Base-by-base conservation (phyloP, 1,284 basidiomycete genomes). In the Fistulinella cinereoalba region DNA sequence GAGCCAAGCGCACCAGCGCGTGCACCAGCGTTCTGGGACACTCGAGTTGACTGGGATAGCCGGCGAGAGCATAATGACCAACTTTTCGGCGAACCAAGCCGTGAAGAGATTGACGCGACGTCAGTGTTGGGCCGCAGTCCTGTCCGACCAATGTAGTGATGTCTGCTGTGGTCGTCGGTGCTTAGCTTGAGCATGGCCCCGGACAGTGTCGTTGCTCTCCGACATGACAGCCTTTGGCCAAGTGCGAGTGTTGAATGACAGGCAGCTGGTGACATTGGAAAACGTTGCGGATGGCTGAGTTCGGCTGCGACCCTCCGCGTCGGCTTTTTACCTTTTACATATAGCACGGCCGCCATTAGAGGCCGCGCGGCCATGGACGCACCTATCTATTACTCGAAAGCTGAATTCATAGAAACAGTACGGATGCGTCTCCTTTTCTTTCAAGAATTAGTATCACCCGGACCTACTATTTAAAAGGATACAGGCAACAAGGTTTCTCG, bases 401-500 rank as follows among this genome's bases (percentile, higher is more conserved):
- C 80, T 25, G 88, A 90, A 65, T 90, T 83, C 65, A 90, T 90
- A 37, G 88, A 90, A 70, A 90, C 87, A 51, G 86, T 88, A 68
- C 53, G 76, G 23, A 37, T 11, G 49, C 8, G 15, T 29, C 27
- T 19, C 21, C 15, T 25, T 46, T 11, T 24, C 24, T n/a, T 23
- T 16, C n/a, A n/a, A n/a, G n/a, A n/a, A n/a, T n/a, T 36, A 5
- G 37, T 21, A 28, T 34, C 40, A 19, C 27, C 45, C 41, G 33
- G 49, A 54, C 49, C 27, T 21, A 15, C 37, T 16, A 9, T 31
- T 4, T 39, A 22, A 48, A 59, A 85, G 83, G 83, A 89, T 58
- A 90, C 88, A 52, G 88, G 88, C 44, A 92, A 95, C 73, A 95
- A 95, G 68, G 93, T 98, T 42, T 97, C 94, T 28, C 82, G 94